Percentiles rank a stretch among this genome's conserved stretches.
Evolutionary conservation across 495 filamentous ascomycete species (phyloP).

Genomic region (Bacidia gigantensis): DNA sequence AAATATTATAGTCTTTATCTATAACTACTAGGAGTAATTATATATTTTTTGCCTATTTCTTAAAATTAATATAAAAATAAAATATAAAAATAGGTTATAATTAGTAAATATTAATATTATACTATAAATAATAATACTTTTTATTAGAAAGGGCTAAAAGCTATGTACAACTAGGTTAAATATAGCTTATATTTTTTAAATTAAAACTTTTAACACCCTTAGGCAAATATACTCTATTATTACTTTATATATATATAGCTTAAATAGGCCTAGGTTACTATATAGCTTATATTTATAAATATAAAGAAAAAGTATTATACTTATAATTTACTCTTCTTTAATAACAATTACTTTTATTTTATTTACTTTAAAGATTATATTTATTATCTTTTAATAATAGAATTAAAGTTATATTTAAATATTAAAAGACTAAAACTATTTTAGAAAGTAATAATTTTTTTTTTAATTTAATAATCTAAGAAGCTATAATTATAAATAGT

Average conservation of each 20-base stretch:
- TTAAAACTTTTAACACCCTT: neutral
- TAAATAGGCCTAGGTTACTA: neutral
- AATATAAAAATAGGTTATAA: neutral
- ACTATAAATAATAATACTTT: neutral
- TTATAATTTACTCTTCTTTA: neutral
- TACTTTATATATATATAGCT: too few species aligned
- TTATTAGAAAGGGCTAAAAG: neutral
- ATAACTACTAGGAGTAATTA: neutral
- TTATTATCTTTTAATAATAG: neutral
- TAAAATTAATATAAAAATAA: neutral
- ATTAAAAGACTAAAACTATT: neutral
- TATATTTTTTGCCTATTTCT: neutral
- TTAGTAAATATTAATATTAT: neutral
- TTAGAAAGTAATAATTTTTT: neutral
- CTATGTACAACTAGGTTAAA: neutral
- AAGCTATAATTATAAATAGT: too few species aligned
- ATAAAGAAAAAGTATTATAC: neutral
- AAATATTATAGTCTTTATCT: too few species aligned
- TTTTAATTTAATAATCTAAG: conserved; percentile 3
- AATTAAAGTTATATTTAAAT: neutral
- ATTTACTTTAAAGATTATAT: neutral
- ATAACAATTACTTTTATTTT: neutral
- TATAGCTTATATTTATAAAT: neutral
- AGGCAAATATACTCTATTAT: too few species aligned
- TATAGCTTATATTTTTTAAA: neutral